Conservation (phyloP, 164 flowering plant genomes). For the Macadamia integrifolia region DNA sequence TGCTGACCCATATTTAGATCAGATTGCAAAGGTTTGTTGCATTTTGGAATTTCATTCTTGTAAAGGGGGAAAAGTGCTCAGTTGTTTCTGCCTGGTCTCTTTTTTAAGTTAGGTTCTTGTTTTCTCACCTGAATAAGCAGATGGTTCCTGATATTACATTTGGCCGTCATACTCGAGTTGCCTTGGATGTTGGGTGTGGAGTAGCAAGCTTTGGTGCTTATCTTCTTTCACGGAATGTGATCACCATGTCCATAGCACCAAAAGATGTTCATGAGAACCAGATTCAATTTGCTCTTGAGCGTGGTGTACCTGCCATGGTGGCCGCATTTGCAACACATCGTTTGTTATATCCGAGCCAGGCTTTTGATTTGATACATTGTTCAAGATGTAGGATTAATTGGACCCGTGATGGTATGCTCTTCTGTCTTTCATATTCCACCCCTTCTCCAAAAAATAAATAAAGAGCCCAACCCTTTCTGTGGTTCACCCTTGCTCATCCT, state of each 20-base stretch:
- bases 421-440: not conserved
- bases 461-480: not conserved
- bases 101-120: not conserved
- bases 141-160: constrained; percentile 58
- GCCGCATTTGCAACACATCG: constrained; percentile 55
- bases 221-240: constrained; percentile 43
- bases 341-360: constrained; percentile 61
- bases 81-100: not conserved
- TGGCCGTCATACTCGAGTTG: constrained; percentile 47
- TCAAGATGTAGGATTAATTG: constrained; percentile 63
- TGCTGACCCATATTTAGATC: constrained; percentile 86
- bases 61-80: not conserved
- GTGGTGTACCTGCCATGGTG: constrained; percentile 68
- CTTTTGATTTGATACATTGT: constrained; percentile 61
- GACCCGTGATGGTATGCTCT: constrained; percentile 57
- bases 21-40: constrained; percentile 65
- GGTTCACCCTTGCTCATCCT: not conserved
- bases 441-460: not conserved
- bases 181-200: constrained; percentile 62
- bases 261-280: constrained; percentile 71
- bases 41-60: not conserved
- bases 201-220: constrained; percentile 71
- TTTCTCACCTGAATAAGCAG: constrained; percentile 21
- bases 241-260: constrained; percentile 52
- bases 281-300: constrained; percentile 66